Conservation (phyloP, 805 yeast species). For the Nakazawaea populi region DNA sequence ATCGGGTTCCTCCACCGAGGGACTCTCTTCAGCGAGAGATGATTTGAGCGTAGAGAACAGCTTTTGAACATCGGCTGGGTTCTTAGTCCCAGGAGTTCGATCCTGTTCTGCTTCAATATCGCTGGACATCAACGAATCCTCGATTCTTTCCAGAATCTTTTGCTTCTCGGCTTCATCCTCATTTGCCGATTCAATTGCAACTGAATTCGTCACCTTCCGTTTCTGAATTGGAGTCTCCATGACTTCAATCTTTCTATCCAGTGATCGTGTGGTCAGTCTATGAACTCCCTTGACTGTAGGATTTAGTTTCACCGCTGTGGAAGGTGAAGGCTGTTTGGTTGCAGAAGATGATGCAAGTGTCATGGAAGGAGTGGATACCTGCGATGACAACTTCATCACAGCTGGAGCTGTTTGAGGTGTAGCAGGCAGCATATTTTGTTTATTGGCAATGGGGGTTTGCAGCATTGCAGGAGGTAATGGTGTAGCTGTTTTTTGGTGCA, state of each 20-base stretch:
- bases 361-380: not conserved
- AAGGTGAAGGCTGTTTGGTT: not conserved
- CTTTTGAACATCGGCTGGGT: conserved; percentile 2
- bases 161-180: conserved; percentile 8
- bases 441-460: not conserved
- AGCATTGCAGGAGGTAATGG: conserved; percentile 4
- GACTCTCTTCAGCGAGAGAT: no score
- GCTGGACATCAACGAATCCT: conserved; percentile 2
- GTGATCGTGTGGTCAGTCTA: conserved; percentile 10
- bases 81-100: conserved; percentile 2
- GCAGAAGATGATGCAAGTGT: not conserved
- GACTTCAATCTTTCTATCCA: conserved; percentile 9
- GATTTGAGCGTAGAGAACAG: not conserved
- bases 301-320: conserved; percentile 11
- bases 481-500: conserved; percentile 1
- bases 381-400: not conserved
- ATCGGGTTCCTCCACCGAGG: no score
- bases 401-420: conserved; percentile 1
- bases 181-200: not conserved
- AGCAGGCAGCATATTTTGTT: not conserved
- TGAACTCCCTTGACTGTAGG: conserved; percentile 2
- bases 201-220: conserved; percentile 7
- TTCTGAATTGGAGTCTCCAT: conserved; percentile 9
- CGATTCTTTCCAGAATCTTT: conserved; percentile 4
- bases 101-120: conserved; percentile 2